These are phyloP conservation scores for Astragalus membranaceus DNA, from an alignment of 306 rosid species.

Conservation along the genomic window DNA sequence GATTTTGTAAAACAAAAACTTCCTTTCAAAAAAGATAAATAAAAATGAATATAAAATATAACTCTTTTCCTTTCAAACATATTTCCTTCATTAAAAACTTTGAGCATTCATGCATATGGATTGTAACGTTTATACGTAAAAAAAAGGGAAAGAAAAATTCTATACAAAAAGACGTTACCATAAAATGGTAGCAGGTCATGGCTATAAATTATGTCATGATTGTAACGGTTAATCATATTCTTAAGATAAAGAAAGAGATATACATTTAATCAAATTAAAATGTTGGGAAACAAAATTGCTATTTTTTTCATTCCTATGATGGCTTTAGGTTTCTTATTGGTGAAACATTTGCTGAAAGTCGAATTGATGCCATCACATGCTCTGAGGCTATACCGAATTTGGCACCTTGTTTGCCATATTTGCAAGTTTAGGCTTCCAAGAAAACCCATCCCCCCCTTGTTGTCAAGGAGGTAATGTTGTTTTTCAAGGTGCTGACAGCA, in stretches of 20 bases:
- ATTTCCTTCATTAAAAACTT: too few relatives aligned
- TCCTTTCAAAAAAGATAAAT: too few relatives aligned
- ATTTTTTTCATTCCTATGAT: too few relatives aligned
- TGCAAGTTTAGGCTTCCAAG: not conserved
- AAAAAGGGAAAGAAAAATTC: too few relatives aligned
- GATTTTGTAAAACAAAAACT: too few relatives aligned
- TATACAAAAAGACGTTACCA: too few relatives aligned
- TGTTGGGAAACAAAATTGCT: not conserved
- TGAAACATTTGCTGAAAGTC: not conserved
- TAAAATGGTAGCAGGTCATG: not conserved
- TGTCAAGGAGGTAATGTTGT: not conserved
- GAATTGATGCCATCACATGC: not conserved
- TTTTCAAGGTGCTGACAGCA: too few relatives aligned
- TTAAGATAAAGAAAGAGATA: not conserved
- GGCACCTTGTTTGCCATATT: not conserved
- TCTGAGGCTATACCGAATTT: not conserved
- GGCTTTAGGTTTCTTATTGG: not conserved
- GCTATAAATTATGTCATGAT: not conserved
- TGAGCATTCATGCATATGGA: too few relatives aligned
- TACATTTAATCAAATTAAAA: conserved; percentile 19
- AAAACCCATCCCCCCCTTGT: not conserved
- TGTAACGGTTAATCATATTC: not conserved
- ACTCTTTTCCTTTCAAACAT: too few relatives aligned
- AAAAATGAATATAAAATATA: too few relatives aligned
- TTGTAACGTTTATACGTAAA: too few relatives aligned